These are phyloP conservation scores for Cupressus sempervirens DNA, from an alignment of 75 land plant species.

Conservation along the genomic window DNA sequence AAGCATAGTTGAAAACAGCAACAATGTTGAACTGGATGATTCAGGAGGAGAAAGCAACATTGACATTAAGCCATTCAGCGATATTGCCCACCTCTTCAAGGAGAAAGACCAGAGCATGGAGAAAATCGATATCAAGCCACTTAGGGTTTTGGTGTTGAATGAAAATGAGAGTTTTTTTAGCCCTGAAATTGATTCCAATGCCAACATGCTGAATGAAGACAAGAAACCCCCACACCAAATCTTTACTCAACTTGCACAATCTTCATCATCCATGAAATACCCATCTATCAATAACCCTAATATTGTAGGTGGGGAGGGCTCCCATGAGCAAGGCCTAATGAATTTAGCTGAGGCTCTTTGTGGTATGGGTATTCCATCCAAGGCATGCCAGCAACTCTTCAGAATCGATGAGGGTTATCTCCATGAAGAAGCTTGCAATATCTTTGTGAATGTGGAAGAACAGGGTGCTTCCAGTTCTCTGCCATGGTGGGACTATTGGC, in stretches of 20 bases:
- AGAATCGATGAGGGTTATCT: conserved; percentile 9
- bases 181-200: not conserved
- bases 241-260: conserved; percentile 4
- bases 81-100: not conserved
- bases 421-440: conserved; percentile 6
- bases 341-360: conserved; percentile 7
- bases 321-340: conserved; percentile 11
- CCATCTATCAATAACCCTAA: not conserved
- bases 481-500: conserved; percentile 15
- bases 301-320: conserved; percentile 1
- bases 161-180: conserved; percentile 9
- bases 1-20: not conserved
- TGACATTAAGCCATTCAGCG: conserved; percentile 11
- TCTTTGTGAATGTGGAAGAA: conserved; percentile 9
- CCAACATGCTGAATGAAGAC: not conserved
- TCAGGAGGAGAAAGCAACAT: not conserved
- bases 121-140: conserved; percentile 9
- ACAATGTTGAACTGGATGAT: conserved; percentile 1
- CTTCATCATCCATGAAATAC: conserved; percentile 11
- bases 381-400: conserved; percentile 11
- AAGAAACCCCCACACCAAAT: conserved; percentile 11
- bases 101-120: conserved; percentile 2
- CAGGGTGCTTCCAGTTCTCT: conserved; percentile 1
- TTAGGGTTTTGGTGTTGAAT: conserved; percentile 4
- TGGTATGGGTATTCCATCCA: conserved; percentile 4